Conservation (phyloP, 345 rosid species). For the Lepidium didymum region DNA sequence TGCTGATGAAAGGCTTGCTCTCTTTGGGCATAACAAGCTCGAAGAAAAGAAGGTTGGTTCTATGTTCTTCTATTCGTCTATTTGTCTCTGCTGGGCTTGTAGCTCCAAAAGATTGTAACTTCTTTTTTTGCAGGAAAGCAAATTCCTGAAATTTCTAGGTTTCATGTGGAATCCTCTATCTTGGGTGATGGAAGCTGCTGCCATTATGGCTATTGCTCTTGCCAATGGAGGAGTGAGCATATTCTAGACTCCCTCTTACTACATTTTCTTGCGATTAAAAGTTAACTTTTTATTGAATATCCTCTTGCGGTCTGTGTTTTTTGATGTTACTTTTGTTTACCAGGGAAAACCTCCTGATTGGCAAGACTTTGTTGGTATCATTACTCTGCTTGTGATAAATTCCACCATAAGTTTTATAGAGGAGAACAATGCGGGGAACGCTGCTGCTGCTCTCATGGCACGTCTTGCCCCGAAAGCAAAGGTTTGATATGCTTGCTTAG, state of each 20-base stretch:
- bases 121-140: slow-evolving; percentile 64
- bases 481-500: slow-evolving; percentile 38
- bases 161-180: slow-evolving; percentile 99
- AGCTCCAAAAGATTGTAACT: background rate
- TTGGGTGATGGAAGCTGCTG: slow-evolving; percentile 99
- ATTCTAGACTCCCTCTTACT: background rate
- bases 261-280: background rate
- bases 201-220: slow-evolving; percentile 97
- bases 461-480: slow-evolving; percentile 92
- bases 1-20: slow-evolving; percentile 82
- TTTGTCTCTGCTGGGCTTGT: no score
- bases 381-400: slow-evolving; percentile 77
- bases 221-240: slow-evolving; percentile 95
- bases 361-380: slow-evolving; percentile 97
- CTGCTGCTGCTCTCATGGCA: slow-evolving; percentile 99
- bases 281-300: background rate
- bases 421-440: slow-evolving; percentile 97
- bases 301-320: background rate
- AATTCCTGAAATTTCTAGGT: slow-evolving; percentile 78
- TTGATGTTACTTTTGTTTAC: background rate
- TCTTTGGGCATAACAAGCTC: slow-evolving; percentile 96
- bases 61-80: background rate
- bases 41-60: slow-evolving; percentile 72
- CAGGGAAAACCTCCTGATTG: slow-evolving; percentile 98
- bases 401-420: slow-evolving; percentile 97